Base-by-base conservation (phyloP, 306 rosid genomes). In the Dicorynia guianensis region DNA sequence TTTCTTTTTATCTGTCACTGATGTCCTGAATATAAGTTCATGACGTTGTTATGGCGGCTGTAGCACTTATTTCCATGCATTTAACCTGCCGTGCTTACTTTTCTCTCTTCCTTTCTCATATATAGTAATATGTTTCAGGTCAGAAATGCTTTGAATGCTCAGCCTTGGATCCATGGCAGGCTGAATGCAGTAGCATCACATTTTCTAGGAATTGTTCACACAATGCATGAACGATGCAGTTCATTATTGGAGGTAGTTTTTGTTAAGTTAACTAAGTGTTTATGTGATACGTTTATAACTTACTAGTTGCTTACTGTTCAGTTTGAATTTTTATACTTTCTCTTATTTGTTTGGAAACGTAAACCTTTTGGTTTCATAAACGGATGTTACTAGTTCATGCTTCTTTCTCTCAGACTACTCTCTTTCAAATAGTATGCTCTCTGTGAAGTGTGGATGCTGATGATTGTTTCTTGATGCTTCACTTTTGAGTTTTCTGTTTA, bases 221-320 rank as follows among this genome's bases (percentile, higher is more conserved):
- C 96, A 64, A 90, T 96, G 99, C 80, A 88, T 52, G 90, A 90
- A 79, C 93, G 99, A 20, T 92, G 96, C 85, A 85, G 82, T 83
- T 79, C 91, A 60, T 85, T 91, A 39, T 85, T 96, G 74, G 89
- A 96, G 98, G 99, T 96, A 89, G 46, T 81, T 25, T 61, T 62
- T 49, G 30, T 25, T 75, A 76, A 76, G 30, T 83, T 69, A 52
- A 40, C 68, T 0, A 11, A 55, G 18, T 48, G 18, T 48, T 34
- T 54, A 36, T 48, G 10, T 57, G 76, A 65, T 25, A 25, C 2
- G 30, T 39, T 71, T 48, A 67, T 60, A 35, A 47, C 38, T 40
- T 55, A 40, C 30, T 25, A 25, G 30, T 56, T 44, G 56, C 35
- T 54, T 46, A 34, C 17, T 47, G 13, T 64, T 36, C 39, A 7